Percentiles rank a stretch among this genome's conserved stretches.
Evolutionary conservation across 257 asterid genomes (phyloP).

Genomic region (Primulina huaijiensis): DNA sequence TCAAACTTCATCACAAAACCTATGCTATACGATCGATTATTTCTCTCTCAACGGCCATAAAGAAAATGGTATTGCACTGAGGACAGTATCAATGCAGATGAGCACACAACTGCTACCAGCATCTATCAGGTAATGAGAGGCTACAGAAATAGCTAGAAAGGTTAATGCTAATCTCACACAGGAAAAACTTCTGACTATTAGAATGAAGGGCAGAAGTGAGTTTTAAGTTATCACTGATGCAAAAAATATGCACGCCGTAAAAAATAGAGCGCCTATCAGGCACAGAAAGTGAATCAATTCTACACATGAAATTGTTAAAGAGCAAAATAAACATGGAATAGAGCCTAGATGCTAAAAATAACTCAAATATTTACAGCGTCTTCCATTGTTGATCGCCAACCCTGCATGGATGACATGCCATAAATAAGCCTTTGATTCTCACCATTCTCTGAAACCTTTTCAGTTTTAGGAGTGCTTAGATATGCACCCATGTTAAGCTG

Average conservation of each 20-base stretch:
- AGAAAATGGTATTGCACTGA: constrained; percentile 1
- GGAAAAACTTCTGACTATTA: background rate
- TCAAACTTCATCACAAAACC: constrained; percentile 15
- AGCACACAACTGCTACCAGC: background rate
- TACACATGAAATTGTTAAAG: constrained; percentile 11
- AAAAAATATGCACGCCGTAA: constrained; percentile 12
- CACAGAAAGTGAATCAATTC: constrained; percentile 4
- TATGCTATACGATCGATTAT: constrained; percentile 9
- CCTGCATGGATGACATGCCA: constrained; percentile 93
- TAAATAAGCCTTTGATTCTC: constrained; percentile 71
- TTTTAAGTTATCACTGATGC: constrained; percentile 14
- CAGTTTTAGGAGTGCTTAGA: constrained; percentile 85
- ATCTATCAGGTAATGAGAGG: background rate
- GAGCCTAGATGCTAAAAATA: constrained; percentile 11
- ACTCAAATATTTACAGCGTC: constrained; percentile 72
- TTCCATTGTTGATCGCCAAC: constrained; percentile 95
- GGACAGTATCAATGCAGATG: background rate
- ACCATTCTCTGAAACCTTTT: constrained; percentile 73
- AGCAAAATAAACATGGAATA: constrained; percentile 2
- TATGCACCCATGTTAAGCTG: constrained; percentile 81
- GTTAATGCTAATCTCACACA: constrained; percentile 18
- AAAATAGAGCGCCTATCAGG: background rate
- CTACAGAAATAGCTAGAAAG: constrained; percentile 8
- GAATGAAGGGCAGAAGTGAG: constrained; percentile 19
- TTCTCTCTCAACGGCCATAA: background rate